Evolutionary conservation across 345 rosid species (phyloP), one percentile per base, ranked within the genome.

Genomic region (Populus tremula): DNA sequence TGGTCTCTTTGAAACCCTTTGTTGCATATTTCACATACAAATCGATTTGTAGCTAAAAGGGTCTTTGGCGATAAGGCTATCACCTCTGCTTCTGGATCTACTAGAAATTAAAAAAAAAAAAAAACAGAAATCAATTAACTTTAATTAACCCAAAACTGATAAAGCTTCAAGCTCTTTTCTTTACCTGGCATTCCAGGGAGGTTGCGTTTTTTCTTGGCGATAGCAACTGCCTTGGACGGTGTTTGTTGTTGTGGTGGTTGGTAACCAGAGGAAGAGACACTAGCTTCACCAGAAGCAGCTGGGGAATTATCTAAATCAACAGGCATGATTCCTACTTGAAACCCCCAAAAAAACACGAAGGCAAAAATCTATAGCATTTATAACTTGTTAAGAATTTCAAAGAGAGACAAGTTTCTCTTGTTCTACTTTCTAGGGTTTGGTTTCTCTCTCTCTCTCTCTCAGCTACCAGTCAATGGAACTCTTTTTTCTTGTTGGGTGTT

Each of bases 121-220:
- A 70, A 73, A 41, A 17, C 36, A 33, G 36, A 11, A 78, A 72
- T 7, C 12, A 69, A 68, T 35, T 53, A 73, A 50, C 11, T 47
- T 6, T 10, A 23, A 59, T 9, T 59, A 62, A 56, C 13, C 14
- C 31, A 71, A 50, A 71, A 31, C 8, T 29, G 54, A 29, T 6
- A 20, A 71, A 50, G 47, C 6, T 33, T 18, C 75, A 33, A 33
- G 31, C 3, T 21, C 56, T 10, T 17, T n/a, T n/a, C n/a, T 14
- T 39, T 79, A 95, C 99, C 99, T 79, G 99, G 99, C 93, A 87
- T 95, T 83, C 99, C 99, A 61, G 99, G 98, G 77, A 95, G 98
- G 81, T 87, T 95, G 20, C 99, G 93, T 80, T 92, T 95, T 83
- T 91, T 95, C 93, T 93, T 95, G 63, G 73, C 82, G 47, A 63